Percentiles rank a stretch among this genome's conserved stretches.
These are phyloP conservation scores for Dionaea muscipula DNA, from an alignment of 179 eudicot species.

Conservation along the genomic window DNA sequence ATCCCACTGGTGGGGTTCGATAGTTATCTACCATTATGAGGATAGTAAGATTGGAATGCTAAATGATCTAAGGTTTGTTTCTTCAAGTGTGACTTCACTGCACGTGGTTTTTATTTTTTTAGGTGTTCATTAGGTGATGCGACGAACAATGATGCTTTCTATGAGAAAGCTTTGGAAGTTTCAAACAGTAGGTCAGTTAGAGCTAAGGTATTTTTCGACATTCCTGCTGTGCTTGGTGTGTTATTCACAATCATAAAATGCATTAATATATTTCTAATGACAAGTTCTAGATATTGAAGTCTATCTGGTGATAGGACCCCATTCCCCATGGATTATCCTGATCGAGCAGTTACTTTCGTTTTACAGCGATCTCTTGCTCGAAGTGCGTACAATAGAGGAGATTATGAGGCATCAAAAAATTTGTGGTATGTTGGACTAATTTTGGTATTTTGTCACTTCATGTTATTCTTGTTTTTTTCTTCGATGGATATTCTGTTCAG, in stretches of 20 bases:
- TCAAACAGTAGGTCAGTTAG: constrained; percentile 68
- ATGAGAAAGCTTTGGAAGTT: constrained; percentile 71
- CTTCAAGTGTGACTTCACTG: background rate
- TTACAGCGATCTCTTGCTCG: constrained; percentile 82
- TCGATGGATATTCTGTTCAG: background rate
- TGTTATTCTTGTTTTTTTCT: background rate
- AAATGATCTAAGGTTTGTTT: background rate
- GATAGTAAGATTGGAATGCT: background rate
- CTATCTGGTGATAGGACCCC: background rate
- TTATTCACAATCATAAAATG: background rate
- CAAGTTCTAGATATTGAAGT: background rate
- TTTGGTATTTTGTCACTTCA: background rate
- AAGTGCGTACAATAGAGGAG: constrained; percentile 74
- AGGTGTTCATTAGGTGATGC: constrained; percentile 96
- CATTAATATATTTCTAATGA: background rate
- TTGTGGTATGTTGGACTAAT: constrained; percentile 26
- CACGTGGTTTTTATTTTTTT: too few relatives aligned
- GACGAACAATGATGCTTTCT: constrained; percentile 64
- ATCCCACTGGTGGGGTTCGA: too few relatives aligned
- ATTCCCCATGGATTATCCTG: too few relatives aligned
- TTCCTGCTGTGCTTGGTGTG: background rate
- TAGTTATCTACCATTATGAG: too few relatives aligned
- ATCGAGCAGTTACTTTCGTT: too few relatives aligned
- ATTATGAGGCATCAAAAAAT: constrained; percentile 55
- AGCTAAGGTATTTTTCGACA: constrained; percentile 50